Conservation (phyloP, 2,329 filamentous ascomycete genomes). For the Fusarium haematococcum region DNA sequence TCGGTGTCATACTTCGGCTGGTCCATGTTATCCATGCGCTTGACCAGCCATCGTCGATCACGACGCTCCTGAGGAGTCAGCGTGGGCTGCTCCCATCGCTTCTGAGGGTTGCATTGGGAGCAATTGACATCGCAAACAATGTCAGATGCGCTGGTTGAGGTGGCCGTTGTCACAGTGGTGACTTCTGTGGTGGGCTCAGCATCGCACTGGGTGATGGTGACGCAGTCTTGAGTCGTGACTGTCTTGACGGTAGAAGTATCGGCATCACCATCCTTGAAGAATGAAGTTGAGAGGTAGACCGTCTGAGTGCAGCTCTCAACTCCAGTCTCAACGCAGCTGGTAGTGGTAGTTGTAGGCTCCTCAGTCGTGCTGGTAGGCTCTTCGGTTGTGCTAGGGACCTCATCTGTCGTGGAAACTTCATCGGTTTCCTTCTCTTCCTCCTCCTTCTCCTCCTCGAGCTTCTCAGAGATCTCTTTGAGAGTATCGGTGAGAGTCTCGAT, state of each 20-base stretch:
- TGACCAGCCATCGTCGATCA: not conserved
- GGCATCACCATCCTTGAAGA: not conserved
- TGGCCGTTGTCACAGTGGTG: not conserved
- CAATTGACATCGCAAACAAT: conserved; percentile 14
- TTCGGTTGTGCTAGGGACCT: not conserved
- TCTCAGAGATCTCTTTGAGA: conserved; percentile 18
- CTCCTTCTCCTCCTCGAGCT: conserved; percentile 16
- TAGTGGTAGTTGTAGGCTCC: not conserved
- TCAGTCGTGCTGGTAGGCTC: not conserved
- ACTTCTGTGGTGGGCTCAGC: not conserved
- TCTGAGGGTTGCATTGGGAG: conserved; percentile 3
- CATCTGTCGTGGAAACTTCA: not conserved
- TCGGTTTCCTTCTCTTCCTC: not conserved
- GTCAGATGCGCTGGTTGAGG: not conserved
- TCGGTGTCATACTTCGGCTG: not conserved
- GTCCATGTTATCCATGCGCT: not conserved
- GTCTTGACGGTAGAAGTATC: not conserved
- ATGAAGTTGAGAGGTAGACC: not conserved
- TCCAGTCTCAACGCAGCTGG: not conserved
- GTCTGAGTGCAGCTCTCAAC: not conserved
- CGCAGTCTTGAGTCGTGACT: not conserved
- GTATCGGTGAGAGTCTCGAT: conserved; percentile 19
- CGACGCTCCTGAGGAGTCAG: conserved; percentile 1
- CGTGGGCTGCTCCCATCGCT: conserved; percentile 2
- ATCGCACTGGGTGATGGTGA: not conserved